Percentiles rank a stretch among this genome's conserved stretches.
Evolutionary conservation across 1,284 basidiomycete species (phyloP).

Genomic region (Puccinia brachypodii): DNA sequence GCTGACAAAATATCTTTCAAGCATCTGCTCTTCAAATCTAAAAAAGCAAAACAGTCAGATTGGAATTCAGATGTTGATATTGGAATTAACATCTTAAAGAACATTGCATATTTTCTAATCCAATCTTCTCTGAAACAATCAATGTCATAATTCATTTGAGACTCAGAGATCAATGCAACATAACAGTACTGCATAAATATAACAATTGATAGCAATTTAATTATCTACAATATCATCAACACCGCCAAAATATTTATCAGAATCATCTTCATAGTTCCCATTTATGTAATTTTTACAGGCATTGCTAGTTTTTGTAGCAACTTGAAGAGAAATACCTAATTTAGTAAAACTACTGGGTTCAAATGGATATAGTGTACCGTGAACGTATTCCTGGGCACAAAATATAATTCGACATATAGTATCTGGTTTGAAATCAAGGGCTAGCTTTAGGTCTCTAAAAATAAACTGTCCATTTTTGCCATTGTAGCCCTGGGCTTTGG

Average conservation of each 20-base stretch:
- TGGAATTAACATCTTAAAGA: no score
- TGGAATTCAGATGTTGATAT: no score
- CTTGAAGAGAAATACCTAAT: constrained; percentile 7
- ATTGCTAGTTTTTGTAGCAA: constrained; percentile 3
- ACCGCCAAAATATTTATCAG: constrained; percentile 14
- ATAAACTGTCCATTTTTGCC: neutral
- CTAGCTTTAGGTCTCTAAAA: neutral
- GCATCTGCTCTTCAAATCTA: no score
- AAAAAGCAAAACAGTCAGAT: no score
- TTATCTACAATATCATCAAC: constrained; percentile 3
- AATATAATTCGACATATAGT: constrained; percentile 6
- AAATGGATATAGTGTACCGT: neutral
- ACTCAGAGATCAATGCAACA: neutral
- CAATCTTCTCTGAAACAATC: no score
- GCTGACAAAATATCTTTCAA: no score
- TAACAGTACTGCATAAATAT: neutral
- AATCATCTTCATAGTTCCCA: constrained; percentile 1
- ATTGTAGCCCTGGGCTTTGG: constrained; percentile 2
- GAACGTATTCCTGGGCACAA: constrained; percentile 6
- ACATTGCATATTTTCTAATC: no score
- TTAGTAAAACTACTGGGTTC: constrained; percentile 2
- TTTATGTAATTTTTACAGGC: neutral
- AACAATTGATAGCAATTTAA: neutral
- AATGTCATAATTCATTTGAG: no score
- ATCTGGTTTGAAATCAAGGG: constrained; percentile 32